phyloP scores from a whole-genome alignment of 2,329 filamentous ascomycete genomes.

The Stemphylium beticola region DNA sequence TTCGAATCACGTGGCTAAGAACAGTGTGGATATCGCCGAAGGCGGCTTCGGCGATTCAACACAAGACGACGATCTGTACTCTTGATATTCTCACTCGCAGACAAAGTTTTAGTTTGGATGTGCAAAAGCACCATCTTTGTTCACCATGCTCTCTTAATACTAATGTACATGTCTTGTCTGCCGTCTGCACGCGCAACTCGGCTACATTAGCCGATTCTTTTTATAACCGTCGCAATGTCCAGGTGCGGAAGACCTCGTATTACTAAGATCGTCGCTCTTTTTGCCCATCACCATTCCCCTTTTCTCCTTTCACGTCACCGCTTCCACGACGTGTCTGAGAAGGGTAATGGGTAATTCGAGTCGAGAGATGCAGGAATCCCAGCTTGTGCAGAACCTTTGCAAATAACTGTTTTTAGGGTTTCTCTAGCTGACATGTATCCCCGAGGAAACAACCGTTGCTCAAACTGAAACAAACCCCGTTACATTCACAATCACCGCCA shows the following conservation, averaged over 20 bases:
- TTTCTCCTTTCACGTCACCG: background rate
- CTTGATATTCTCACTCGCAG: conserved; percentile 8
- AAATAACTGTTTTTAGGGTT: too few relatives aligned
- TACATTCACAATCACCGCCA: too few relatives aligned
- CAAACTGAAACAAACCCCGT: too few relatives aligned
- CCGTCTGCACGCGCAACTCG: too few relatives aligned
- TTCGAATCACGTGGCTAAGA: conserved; percentile 41
- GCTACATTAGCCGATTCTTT: too few relatives aligned
- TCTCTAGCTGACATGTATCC: too few relatives aligned
- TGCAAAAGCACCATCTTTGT: background rate
- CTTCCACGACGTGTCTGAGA: too few relatives aligned
- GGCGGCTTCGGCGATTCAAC: conserved; percentile 50
- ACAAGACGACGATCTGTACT: conserved; percentile 53
- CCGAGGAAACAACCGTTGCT: too few relatives aligned
- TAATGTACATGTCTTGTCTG: background rate
- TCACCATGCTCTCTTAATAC: background rate
- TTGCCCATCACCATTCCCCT: too few relatives aligned
- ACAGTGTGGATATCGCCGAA: conserved; percentile 43
- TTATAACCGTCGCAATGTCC: background rate
- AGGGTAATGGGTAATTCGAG: too few relatives aligned
- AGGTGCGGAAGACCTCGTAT: background rate
- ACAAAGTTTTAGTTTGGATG: background rate
- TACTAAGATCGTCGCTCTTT: too few relatives aligned
- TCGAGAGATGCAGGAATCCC: background rate
- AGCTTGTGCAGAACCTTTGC: background rate